phyloP scores from a whole-genome alignment of 2,329 filamentous ascomycete genomes.

The Penicillium brevicompactum region DNA sequence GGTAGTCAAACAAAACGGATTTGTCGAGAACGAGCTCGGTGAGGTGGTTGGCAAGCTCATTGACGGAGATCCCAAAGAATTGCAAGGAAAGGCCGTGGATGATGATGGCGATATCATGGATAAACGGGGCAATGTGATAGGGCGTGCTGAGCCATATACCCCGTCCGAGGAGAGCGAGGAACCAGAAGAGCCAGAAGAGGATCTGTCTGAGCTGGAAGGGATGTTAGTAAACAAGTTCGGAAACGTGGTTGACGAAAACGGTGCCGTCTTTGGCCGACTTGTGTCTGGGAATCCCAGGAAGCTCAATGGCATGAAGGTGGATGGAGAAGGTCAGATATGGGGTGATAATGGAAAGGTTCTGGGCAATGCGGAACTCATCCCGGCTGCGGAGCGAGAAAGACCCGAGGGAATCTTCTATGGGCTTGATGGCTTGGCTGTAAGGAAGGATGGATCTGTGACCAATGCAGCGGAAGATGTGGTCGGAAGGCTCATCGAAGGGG shows the following conservation, averaged over 20 bases:
- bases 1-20: constrained; percentile 59
- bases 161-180: constrained; percentile 34
- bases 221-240: constrained; percentile 66
- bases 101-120: constrained; percentile 82
- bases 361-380: constrained; percentile 59
- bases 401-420: constrained; percentile 63
- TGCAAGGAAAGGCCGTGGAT: constrained; percentile 74
- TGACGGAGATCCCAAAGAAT: constrained; percentile 70
- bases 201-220: constrained; percentile 61
- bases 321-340: constrained; percentile 65
- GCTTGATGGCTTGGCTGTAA: constrained; percentile 58
- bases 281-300: constrained; percentile 56
- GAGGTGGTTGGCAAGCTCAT: constrained; percentile 72
- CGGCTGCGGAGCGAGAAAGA: constrained; percentile 50
- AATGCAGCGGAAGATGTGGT: constrained; percentile 43
- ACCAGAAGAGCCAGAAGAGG: constrained; percentile 53
- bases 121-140: constrained; percentile 67
- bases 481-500: constrained; percentile 65
- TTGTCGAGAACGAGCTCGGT: constrained; percentile 74
- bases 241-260: constrained; percentile 62
- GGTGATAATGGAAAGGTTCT: constrained; percentile 64
- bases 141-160: constrained; percentile 57
- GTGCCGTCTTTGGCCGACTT: constrained; percentile 61
- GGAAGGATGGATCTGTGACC: constrained; percentile 59
- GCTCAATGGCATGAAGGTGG: constrained; percentile 63